Percentiles rank a stretch among this genome's conserved stretches.
phyloP scores from a whole-genome alignment of 192 early-diverging fungal species.

The Rhizoclosmatium globosum region DNA sequence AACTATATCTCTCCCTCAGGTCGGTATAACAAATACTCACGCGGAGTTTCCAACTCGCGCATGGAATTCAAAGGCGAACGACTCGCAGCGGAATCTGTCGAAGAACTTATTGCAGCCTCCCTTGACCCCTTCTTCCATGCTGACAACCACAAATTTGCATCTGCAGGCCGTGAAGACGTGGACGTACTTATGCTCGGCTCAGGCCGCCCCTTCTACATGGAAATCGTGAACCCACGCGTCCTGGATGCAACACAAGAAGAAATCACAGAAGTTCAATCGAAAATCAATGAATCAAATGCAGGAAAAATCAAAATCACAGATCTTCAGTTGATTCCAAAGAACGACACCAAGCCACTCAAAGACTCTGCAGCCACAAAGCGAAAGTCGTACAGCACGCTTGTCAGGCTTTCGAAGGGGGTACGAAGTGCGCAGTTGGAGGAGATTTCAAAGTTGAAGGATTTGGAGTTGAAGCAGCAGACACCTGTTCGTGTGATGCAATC shows the following conservation, averaged over 20 bases:
- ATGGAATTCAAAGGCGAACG: constrained; percentile 78
- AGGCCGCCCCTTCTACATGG: constrained; percentile 92
- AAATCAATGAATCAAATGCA: constrained; percentile 43
- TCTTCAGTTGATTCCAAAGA: constrained; percentile 48
- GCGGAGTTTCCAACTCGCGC: constrained; percentile 84
- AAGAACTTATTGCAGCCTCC: constrained; percentile 65
- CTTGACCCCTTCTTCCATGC: constrained; percentile 29
- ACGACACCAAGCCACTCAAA: constrained; percentile 50
- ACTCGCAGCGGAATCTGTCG: constrained; percentile 78
- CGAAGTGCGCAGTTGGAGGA: constrained; percentile 24
- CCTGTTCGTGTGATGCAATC: constrained; percentile 54
- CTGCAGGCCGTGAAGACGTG: constrained; percentile 90
- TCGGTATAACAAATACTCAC: constrained; percentile 55
- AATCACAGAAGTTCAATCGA: constrained; percentile 43
- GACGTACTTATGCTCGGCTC: constrained; percentile 93
- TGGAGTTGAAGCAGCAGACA: constrained; percentile 54
- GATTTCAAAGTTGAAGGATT: constrained; percentile 34
- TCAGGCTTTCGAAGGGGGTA: constrained; percentile 40
- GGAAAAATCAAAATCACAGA: constrained; percentile 45
- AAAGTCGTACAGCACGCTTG: constrained; percentile 52
- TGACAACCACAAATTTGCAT: constrained; percentile 75
- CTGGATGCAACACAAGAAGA: constrained; percentile 32
- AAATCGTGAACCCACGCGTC: constrained; percentile 80
- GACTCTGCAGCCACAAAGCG: constrained; percentile 55
- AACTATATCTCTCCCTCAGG: constrained; percentile 38